Percentiles rank a stretch among this genome's conserved stretches.
phyloP scores from a whole-genome alignment of 345 rosid species.

The Ceriops zippeliana region DNA sequence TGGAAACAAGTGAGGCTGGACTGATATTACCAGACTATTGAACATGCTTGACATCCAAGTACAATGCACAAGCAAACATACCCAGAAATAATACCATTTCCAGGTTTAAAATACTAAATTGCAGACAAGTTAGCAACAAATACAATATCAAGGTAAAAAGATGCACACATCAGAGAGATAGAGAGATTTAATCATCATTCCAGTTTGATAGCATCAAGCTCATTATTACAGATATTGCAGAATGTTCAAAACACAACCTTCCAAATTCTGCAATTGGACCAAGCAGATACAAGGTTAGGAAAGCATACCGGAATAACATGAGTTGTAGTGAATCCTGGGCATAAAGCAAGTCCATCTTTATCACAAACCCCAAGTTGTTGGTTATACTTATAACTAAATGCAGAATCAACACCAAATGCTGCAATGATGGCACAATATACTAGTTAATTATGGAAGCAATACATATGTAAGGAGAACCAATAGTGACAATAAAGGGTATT shows the following conservation, averaged over 20 bases:
- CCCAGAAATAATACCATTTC: not conserved
- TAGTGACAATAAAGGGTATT: not conserved
- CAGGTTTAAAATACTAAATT: not conserved
- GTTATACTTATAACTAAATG: slow-evolving; percentile 89
- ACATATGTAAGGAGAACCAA: not conserved
- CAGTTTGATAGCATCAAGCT: not conserved
- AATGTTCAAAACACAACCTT: not conserved
- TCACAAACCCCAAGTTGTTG: slow-evolving; percentile 71
- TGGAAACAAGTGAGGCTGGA: not conserved
- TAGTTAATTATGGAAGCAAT: slow-evolving; percentile 10
- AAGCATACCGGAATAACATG: slow-evolving; percentile 78
- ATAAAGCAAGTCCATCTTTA: slow-evolving; percentile 80
- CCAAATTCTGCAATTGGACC: not conserved
- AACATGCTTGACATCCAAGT: not conserved
- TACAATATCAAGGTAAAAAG: not conserved
- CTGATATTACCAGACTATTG: not conserved
- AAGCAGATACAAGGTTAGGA: slow-evolving; percentile 4
- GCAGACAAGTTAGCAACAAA: not conserved
- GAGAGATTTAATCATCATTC: not conserved
- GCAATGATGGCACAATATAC: slow-evolving; percentile 18
- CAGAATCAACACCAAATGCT: slow-evolving; percentile 98
- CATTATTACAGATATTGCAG: not conserved
- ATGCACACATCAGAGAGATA: not conserved
- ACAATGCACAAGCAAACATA: slow-evolving; percentile 4
- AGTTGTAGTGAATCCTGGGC: slow-evolving; percentile 81